Percentiles rank a stretch among this genome's conserved stretches.
These are phyloP conservation scores for Albophoma yamanashiensis DNA, from an alignment of 2,329 filamentous ascomycete genomes.

Conservation along the genomic window DNA sequence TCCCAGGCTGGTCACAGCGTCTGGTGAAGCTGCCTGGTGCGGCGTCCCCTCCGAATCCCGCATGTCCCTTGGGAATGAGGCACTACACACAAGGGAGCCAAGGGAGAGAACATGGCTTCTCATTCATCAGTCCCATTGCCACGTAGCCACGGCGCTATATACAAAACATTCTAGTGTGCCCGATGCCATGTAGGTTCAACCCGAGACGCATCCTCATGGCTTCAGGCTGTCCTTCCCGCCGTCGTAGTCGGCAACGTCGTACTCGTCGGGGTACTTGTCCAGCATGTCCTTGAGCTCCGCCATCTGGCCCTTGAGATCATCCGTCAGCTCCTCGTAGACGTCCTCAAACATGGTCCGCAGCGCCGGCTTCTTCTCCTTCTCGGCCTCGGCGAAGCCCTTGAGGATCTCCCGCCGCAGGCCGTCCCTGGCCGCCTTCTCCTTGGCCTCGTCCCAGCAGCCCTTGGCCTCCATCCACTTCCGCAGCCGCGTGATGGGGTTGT, in stretches of 20 bases:
- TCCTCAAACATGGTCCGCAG: slow-evolving; percentile 71
- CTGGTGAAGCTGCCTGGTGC: not conserved
- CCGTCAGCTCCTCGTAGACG: slow-evolving; percentile 79
- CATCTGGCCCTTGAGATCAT: slow-evolving; percentile 65
- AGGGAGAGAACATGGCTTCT: not conserved
- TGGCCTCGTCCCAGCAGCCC: slow-evolving; percentile 73
- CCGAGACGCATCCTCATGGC: slow-evolving; percentile 5
- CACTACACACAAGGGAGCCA: not conserved
- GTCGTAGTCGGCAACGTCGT: slow-evolving; percentile 70
- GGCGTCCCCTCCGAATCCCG: no score
- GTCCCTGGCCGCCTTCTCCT: slow-evolving; percentile 63
- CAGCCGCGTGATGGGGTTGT: slow-evolving; percentile 77
- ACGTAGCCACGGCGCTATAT: not conserved
- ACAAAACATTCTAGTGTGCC: not conserved
- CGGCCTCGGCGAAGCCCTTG: slow-evolving; percentile 73
- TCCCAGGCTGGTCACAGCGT: not conserved
- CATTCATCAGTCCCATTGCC: not conserved
- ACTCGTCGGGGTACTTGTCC: slow-evolving; percentile 82
- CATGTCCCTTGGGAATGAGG: no score
- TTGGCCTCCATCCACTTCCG: slow-evolving; percentile 85
- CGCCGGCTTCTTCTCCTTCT: slow-evolving; percentile 69
- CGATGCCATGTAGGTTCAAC: not conserved
- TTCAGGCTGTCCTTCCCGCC: slow-evolving; percentile 57
- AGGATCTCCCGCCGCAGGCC: slow-evolving; percentile 64
- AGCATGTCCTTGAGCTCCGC: slow-evolving; percentile 63